Percentiles rank a stretch among this genome's conserved stretches.
phyloP scores from a whole-genome alignment of 371 early-diverging fungal species.

The Syncephalastrum sp. region DNA sequence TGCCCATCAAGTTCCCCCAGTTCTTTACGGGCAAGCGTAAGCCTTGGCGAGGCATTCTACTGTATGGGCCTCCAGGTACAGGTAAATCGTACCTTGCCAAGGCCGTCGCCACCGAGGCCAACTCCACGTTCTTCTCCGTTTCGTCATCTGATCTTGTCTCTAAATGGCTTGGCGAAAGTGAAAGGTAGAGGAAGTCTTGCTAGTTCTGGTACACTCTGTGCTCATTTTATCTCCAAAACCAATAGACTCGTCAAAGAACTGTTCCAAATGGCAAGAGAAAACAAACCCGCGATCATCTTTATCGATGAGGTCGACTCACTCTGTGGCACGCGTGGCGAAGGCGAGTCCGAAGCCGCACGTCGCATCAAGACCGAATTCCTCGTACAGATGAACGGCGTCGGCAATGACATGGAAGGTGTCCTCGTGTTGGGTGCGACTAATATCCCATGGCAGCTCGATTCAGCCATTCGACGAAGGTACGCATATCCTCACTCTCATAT shows the following conservation, averaged over 20 bases:
- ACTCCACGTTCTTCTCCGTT: conserved; percentile 94
- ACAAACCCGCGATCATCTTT: conserved; percentile 94
- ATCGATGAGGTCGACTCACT: conserved; percentile 99
- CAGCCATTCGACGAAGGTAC: conserved; percentile 89
- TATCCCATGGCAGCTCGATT: conserved; percentile 95
- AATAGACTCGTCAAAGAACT: conserved; percentile 82
- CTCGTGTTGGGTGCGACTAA: conserved; percentile 96
- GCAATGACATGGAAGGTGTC: conserved; percentile 90
- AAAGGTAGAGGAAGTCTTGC: conserved; percentile 49
- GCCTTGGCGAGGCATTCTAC: conserved; percentile 97
- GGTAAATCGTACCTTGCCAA: conserved; percentile 98
- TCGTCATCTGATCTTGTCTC: conserved; percentile 94
- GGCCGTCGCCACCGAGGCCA: conserved; percentile 96
- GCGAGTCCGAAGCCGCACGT: conserved; percentile 92
- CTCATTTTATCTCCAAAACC: not conserved
- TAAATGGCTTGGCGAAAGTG: conserved; percentile 99
- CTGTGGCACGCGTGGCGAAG: conserved; percentile 92
- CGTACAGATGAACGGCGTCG: conserved; percentile 98
- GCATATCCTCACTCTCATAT: not conserved
- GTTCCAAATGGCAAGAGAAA: conserved; percentile 93
- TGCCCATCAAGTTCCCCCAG: conserved; percentile 97
- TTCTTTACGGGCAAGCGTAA: conserved; percentile 92
- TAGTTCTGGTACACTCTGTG: not conserved
- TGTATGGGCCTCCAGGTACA: conserved; percentile 99
- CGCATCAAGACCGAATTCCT: conserved; percentile 93